These are phyloP conservation scores for Barnettozyma siamensis DNA, from an alignment of 805 yeast species.

Conservation along the genomic window DNA sequence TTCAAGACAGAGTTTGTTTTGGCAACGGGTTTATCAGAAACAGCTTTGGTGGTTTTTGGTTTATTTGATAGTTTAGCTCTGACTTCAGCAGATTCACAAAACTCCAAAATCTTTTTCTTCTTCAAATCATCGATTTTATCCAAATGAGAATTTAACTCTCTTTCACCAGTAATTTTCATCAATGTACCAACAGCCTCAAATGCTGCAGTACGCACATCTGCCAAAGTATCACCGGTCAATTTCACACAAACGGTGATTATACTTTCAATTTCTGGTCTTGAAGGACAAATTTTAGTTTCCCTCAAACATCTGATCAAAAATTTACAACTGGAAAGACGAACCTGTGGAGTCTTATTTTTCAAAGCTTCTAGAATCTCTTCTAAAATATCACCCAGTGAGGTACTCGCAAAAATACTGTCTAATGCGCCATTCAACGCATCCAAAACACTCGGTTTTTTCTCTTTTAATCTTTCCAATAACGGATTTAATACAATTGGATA, in stretches of 20 bases:
- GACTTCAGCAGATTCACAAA: constrained; percentile 50
- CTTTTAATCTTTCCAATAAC: constrained; percentile 77
- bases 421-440: constrained; percentile 65
- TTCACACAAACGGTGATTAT: constrained; percentile 54
- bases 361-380: constrained; percentile 55
- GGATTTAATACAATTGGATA: constrained; percentile 48
- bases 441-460: constrained; percentile 73
- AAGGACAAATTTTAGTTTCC: constrained; percentile 43
- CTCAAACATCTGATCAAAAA: constrained; percentile 60
- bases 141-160: constrained; percentile 52
- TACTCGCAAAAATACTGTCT: constrained; percentile 51
- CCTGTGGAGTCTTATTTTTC: constrained; percentile 78
- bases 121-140: constrained; percentile 76
- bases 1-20: constrained; percentile 15
- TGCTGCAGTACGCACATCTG: constrained; percentile 73
- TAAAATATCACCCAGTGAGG: constrained; percentile 49
- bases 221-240: constrained; percentile 76
- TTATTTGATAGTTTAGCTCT: constrained; percentile 33
- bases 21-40: constrained; percentile 22
- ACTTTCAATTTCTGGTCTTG: constrained; percentile 44
- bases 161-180: constrained; percentile 76
- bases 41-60: too few relatives aligned
- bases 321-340: constrained; percentile 63
- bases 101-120: constrained; percentile 59
- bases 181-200: constrained; percentile 75